Evolutionary conservation across 306 rosid genomes (phyloP).

Genomic region (Cucurbita ficifolia): DNA sequence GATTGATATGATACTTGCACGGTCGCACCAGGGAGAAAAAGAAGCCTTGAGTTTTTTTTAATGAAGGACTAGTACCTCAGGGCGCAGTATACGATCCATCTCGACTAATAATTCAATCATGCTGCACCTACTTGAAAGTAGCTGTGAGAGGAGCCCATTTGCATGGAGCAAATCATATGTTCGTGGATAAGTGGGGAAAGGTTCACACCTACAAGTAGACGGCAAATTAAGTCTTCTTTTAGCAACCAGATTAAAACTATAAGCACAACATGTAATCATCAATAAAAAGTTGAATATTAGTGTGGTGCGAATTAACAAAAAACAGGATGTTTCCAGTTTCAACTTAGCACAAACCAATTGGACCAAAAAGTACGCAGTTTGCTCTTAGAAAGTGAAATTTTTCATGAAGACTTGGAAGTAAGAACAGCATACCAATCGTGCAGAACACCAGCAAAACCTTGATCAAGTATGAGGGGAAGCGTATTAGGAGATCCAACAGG

Average conservation of each 20-base stretch:
- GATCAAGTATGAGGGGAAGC: slow-evolving; percentile 81
- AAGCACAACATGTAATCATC: neutral
- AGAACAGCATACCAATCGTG: slow-evolving; percentile 57
- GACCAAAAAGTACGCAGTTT: neutral
- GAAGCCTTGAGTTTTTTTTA: neutral
- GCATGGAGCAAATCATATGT: slow-evolving; percentile 92
- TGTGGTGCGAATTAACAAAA: neutral
- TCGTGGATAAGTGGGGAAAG: slow-evolving; percentile 93
- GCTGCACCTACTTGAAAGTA: slow-evolving; percentile 59
- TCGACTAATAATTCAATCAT: slow-evolving; percentile 66
- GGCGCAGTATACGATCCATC: slow-evolving; percentile 95
- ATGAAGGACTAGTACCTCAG: slow-evolving; percentile 43
- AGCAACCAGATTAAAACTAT: neutral
- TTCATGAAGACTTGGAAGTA: slow-evolving; percentile 7
- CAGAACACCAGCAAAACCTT: slow-evolving; percentile 83
- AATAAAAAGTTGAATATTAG: neutral
- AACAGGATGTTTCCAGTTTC: neutral
- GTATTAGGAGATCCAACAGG: slow-evolving; percentile 53
- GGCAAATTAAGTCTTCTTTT: neutral
- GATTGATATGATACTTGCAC: neutral
- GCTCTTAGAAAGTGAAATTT: neutral
- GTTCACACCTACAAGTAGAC: slow-evolving; percentile 55
- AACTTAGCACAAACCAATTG: neutral
- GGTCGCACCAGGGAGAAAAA: neutral
- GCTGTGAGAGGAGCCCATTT: slow-evolving; percentile 64